phyloP scores from a whole-genome alignment of 352 stramenopile genomes.

The Pythium apleroticum region DNA sequence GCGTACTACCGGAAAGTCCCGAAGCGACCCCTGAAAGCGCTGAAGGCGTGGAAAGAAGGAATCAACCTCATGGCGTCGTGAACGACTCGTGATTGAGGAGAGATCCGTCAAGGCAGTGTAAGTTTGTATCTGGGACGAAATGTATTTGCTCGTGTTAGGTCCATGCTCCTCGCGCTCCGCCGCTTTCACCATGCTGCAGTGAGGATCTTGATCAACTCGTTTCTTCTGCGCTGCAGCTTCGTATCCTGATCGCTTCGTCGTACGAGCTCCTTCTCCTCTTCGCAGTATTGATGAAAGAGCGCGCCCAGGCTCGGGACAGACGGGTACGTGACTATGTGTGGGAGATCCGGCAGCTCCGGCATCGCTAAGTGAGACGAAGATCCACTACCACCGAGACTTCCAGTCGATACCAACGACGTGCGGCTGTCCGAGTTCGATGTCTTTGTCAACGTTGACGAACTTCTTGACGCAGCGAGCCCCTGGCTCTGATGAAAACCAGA shows the following conservation, averaged over 20 bases:
- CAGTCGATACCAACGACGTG: constrained; percentile 7
- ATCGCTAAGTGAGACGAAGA: neutral
- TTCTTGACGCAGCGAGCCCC: constrained; percentile 12
- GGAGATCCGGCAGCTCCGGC: constrained; percentile 1
- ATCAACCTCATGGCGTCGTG: neutral
- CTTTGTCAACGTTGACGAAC: constrained; percentile 15
- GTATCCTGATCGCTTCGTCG: constrained; percentile 5
- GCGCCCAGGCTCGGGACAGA: constrained; percentile 13
- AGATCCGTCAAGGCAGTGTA: constrained; percentile 18
- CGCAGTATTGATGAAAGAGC: constrained; percentile 12
- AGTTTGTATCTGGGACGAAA: neutral
- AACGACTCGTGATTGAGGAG: too few relatives aligned
- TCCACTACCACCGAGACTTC: neutral
- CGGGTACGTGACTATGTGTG: neutral
- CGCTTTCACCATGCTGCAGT: constrained; percentile 13
- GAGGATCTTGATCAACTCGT: constrained; percentile 23
- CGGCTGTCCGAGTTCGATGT: constrained; percentile 14
- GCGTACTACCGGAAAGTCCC: constrained; percentile 68
- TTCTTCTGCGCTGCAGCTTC: constrained; percentile 21
- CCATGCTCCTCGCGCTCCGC: neutral
- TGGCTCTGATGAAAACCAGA: neutral
- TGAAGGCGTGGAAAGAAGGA: constrained; percentile 62
- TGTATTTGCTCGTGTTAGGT: constrained; percentile 1
- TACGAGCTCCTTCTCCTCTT: constrained; percentile 1
- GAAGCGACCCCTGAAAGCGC: constrained; percentile 63